These are phyloP conservation scores for Mrakia blollopis DNA, from an alignment of 768 basidiomycete species.

Conservation along the genomic window DNA sequence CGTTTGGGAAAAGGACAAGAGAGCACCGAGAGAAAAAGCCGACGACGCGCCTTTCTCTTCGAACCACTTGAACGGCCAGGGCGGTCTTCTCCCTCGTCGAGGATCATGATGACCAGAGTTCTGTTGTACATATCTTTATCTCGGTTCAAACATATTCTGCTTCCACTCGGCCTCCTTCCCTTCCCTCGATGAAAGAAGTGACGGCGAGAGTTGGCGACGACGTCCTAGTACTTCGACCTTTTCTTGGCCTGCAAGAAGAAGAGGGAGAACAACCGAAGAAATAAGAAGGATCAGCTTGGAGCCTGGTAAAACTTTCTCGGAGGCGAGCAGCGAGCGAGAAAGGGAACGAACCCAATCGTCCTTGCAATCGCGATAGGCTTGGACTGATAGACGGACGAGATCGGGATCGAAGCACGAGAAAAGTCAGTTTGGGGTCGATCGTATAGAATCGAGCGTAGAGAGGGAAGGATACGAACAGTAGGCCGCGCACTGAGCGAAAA, in stretches of 20 bases:
- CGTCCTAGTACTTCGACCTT: too few relatives aligned
- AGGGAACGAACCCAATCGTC: background rate
- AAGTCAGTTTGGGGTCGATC: background rate
- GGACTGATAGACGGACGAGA: background rate
- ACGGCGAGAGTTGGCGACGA: too few relatives aligned
- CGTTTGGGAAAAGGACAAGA: too few relatives aligned
- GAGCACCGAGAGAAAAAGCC: too few relatives aligned
- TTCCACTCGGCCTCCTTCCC: too few relatives aligned
- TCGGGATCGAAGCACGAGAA: background rate
- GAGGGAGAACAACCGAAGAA: background rate
- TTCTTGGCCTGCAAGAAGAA: background rate
- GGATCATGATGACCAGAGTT: too few relatives aligned
- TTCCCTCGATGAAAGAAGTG: too few relatives aligned
- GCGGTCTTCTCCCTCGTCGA: too few relatives aligned
- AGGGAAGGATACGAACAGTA: background rate
- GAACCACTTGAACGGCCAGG: too few relatives aligned
- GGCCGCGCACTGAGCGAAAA: background rate
- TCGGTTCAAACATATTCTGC: too few relatives aligned
- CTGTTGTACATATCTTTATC: too few relatives aligned
- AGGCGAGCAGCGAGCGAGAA: background rate
- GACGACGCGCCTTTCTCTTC: too few relatives aligned
- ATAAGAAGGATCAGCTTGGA: background rate
- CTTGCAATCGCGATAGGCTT: slow-evolving; percentile 5
- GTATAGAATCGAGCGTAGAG: background rate
- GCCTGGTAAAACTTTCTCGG: background rate